Conservation (phyloP, 805 yeast species). For the Blastobotrys terrestris region DNA sequence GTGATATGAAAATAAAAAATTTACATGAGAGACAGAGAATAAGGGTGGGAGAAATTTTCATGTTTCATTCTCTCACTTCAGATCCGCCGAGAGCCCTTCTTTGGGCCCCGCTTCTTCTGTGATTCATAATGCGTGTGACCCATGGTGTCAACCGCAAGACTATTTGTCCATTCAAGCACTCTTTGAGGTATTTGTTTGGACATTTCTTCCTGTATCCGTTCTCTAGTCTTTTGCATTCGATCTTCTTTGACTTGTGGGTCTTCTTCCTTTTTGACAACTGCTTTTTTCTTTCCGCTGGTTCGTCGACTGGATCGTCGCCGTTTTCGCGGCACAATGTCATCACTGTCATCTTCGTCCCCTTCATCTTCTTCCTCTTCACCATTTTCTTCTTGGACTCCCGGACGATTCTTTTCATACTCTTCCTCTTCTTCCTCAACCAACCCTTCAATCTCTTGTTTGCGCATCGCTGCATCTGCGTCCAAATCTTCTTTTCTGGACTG, state of each 20-base stretch:
- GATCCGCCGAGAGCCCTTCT: slow-evolving; percentile 1
- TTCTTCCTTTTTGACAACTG: slow-evolving; percentile 2
- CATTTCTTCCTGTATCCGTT: slow-evolving; percentile 14
- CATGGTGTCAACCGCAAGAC: slow-evolving; percentile 16
- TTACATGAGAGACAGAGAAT: too few species aligned
- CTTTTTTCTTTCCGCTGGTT: slow-evolving; percentile 4
- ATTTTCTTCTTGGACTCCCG: slow-evolving; percentile 8
- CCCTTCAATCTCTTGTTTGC: slow-evolving; percentile 18
- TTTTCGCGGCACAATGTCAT: slow-evolving; percentile 11
- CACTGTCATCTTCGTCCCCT: slow-evolving; percentile 10
- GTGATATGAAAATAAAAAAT: neutral
- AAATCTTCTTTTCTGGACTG: slow-evolving; percentile 41
- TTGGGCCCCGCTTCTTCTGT: slow-evolving; percentile 18
- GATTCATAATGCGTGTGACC: slow-evolving; percentile 29
- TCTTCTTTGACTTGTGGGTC: slow-evolving; percentile 3
- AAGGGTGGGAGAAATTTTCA: too few species aligned
- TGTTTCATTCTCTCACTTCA: neutral
- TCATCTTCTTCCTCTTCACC: slow-evolving; percentile 42
- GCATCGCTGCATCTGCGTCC: slow-evolving; percentile 17
- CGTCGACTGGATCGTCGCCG: slow-evolving; percentile 9
- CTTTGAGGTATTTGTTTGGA: slow-evolving; percentile 15
- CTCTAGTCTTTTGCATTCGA: neutral
- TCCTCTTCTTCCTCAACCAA: slow-evolving; percentile 13
- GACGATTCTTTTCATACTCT: slow-evolving; percentile 4
- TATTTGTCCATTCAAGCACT: slow-evolving; percentile 22